Evolutionary conservation across 2,329 filamentous ascomycete genomes (phyloP), one percentile per base, ranked within the genome.

Genomic region (Whalleya microplaca): DNA sequence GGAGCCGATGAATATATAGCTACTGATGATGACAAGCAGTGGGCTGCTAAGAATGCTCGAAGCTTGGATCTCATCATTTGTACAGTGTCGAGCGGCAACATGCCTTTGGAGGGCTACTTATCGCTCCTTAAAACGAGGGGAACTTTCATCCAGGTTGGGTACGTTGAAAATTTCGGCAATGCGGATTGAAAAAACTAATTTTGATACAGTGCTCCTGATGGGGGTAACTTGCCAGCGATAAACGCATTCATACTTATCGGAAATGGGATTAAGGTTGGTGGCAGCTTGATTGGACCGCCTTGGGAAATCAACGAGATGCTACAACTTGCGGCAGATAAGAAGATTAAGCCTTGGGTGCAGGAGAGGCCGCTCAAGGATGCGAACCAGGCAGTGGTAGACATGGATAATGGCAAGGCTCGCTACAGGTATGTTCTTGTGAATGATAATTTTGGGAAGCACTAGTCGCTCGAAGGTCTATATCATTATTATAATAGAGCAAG

Each of bases 31-130:
- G 81, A 86, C 21, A 61, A 75, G 23, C 78, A 80, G 63, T 88
- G 85, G 86, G 73, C 73, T 4, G 76, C 72, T 52, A 81, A 79
- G 62, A 74, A 87, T 64, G 69, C 69, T 4, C 72, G 76, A 43
- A 75, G 75, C 2, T 74, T 88, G 48, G 85, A 88, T 65, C 68
- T 88, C 9, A 84, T 88, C 62, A 68, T 88, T 59, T 82, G 74
- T 63, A 88, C 85, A 2, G 82, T 86, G 21, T 84, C 80, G 7
- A 69, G 63, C 45, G 48, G 59, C 2, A 63, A 70, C 16, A 88
- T 91, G 85, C 88, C 88, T 0, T 67, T 91, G 21, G 72, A 72
- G 53, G 71, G 82, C 42, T 92, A 91, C 72, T 75, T 92, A 53
- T 66, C 73, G 14, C 76, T 91, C 8, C 75, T 90, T n/a, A 79